Evolutionary conservation across 2,329 filamentous ascomycete species (phyloP).

Genomic region (Neoascochyta sp.): DNA sequence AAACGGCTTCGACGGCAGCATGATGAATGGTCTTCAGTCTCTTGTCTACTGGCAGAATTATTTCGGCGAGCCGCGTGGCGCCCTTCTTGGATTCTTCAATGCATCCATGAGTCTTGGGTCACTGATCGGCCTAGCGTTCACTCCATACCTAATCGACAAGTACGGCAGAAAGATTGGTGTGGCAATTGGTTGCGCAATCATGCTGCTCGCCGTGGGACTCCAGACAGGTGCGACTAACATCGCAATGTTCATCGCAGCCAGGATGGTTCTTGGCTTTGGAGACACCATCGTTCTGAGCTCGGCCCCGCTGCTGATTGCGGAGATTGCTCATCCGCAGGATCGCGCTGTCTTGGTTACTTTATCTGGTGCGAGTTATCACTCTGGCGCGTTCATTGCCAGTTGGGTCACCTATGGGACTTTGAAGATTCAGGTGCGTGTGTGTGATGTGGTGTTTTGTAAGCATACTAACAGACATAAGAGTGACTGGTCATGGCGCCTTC

Average conservation of each 20-base stretch:
- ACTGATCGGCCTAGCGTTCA: constrained; percentile 22
- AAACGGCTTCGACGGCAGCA: constrained; percentile 56
- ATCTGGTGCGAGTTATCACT: constrained; percentile 33
- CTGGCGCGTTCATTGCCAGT: constrained; percentile 39
- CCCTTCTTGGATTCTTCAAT: constrained; percentile 39
- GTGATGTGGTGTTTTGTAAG: too few species aligned
- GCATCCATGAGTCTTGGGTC: constrained; percentile 36
- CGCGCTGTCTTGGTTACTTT: constrained; percentile 29
- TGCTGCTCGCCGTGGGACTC: constrained; percentile 38
- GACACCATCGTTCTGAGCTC: constrained; percentile 56
- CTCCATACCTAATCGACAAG: constrained; percentile 32
- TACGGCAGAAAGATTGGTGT: constrained; percentile 38
- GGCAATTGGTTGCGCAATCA: constrained; percentile 36
- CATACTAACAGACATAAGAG: too few species aligned
- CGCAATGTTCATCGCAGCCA: constrained; percentile 51
- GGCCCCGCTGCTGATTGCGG: constrained; percentile 39
- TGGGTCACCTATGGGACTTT: constrained; percentile 12
- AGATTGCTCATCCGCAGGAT: constrained; percentile 41
- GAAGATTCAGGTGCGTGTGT: constrained; percentile 33
- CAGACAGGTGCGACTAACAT: constrained; percentile 5
- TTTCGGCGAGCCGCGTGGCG: constrained; percentile 28
- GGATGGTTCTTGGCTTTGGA: constrained; percentile 61
- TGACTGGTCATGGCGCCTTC: constrained; percentile 49
- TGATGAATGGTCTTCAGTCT: constrained; percentile 32
- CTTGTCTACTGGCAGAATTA: constrained; percentile 29